Percentiles rank a stretch among this genome's conserved stretches.
Evolutionary conservation across 2,329 filamentous ascomycete genomes (phyloP).

Genomic region (Cladosporium sp.): DNA sequence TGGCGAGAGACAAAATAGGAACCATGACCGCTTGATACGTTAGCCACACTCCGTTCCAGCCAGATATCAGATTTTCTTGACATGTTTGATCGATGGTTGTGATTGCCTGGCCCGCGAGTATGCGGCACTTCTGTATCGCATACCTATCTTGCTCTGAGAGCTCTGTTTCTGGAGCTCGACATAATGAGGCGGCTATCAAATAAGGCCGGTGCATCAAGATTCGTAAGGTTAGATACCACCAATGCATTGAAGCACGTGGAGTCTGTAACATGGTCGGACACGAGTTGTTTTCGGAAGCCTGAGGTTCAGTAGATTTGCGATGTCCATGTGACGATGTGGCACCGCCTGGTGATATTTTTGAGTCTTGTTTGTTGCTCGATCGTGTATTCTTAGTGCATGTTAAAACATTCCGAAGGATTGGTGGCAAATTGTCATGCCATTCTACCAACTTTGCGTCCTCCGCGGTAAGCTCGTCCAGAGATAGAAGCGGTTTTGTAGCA

Average conservation of each 20-base stretch:
- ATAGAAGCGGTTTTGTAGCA: conserved; percentile 65
- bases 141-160: conserved; percentile 63
- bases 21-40: conserved; percentile 79
- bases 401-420: conserved; percentile 31
- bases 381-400: not conserved
- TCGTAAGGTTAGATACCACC: conserved; percentile 76
- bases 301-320: conserved; percentile 29
- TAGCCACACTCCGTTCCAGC: conserved; percentile 81
- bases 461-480: conserved; percentile 61
- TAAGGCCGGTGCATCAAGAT: conserved; percentile 74
- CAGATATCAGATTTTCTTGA: conserved; percentile 70
- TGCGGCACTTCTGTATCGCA: conserved; percentile 68
- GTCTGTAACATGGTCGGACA: conserved; percentile 70
- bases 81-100: conserved; percentile 71
- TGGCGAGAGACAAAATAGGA: conserved; percentile 70
- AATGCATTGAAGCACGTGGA: conserved; percentile 74
- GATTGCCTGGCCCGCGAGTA: conserved; percentile 69
- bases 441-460: conserved; percentile 66
- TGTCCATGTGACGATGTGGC: not conserved
- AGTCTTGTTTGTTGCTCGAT: conserved; percentile 33
- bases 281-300: conserved; percentile 49
- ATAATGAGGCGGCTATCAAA: conserved; percentile 63
- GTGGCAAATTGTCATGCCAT: conserved; percentile 69
- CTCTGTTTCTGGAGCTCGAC: conserved; percentile 52
- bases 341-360: not conserved